Conservation (phyloP, 805 yeast genomes). For the Pichia gijzeniarum region DNA sequence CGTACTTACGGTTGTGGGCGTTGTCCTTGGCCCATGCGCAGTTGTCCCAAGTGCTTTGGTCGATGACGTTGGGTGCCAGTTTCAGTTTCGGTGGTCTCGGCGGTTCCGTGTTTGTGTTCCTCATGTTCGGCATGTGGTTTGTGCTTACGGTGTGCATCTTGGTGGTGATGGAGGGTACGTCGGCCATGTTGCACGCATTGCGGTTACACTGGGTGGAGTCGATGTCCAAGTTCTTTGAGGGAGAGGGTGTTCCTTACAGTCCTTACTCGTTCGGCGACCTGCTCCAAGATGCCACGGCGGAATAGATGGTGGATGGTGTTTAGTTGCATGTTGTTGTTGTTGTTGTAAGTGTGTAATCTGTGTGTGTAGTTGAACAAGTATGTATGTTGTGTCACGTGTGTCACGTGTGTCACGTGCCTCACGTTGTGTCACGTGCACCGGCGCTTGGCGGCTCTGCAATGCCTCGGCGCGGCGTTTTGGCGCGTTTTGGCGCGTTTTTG, state of each 20-base stretch:
- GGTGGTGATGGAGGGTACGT: slow-evolving; percentile 97
- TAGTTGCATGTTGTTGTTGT: too few species aligned
- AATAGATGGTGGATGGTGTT: not conserved
- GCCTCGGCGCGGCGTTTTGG: too few species aligned
- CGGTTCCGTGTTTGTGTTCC: slow-evolving; percentile 70
- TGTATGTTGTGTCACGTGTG: too few species aligned
- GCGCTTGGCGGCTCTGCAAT: too few species aligned
- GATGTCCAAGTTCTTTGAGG: slow-evolving; percentile 96
- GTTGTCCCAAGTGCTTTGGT: slow-evolving; percentile 90
- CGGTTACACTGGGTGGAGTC: slow-evolving; percentile 99
- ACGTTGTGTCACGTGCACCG: too few species aligned
- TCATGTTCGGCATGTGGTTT: slow-evolving; percentile 93
- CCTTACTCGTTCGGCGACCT: slow-evolving; percentile 67
- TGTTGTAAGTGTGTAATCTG: too few species aligned
- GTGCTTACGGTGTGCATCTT: slow-evolving; percentile 82
- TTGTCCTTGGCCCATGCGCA: slow-evolving; percentile 95
- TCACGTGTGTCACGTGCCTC: too few species aligned
- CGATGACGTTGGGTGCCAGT: slow-evolving; percentile 83
- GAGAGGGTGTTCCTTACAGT: slow-evolving; percentile 86
- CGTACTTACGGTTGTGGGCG: slow-evolving; percentile 95
- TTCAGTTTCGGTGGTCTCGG: slow-evolving; percentile 57
- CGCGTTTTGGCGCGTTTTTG: too few species aligned
- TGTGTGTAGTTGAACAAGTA: not conserved
- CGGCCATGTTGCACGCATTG: slow-evolving; percentile 98
- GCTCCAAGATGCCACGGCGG: slow-evolving; percentile 10